Evolutionary conservation across 257 asterid genomes (phyloP).

Genomic region (Cinchona pubescens): DNA sequence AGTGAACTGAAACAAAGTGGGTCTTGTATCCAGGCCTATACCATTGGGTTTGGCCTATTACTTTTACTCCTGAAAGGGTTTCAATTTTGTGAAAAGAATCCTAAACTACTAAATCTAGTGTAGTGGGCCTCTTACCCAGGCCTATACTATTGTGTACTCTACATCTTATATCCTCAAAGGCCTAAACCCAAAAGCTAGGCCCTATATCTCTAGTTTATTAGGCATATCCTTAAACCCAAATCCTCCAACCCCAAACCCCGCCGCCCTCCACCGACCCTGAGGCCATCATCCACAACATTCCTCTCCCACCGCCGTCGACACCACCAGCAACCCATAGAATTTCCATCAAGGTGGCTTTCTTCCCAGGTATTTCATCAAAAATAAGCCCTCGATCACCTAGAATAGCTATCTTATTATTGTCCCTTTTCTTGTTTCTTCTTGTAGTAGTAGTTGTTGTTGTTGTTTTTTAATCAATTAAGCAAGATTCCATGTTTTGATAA

Average conservation of each 20-base stretch:
- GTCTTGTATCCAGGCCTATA: too few species aligned
- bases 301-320: not conserved
- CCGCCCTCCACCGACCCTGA: not conserved
- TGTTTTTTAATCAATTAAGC: not conserved
- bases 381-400: not conserved
- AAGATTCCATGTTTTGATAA: not conserved
- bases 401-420: not conserved
- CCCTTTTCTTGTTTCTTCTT: not conserved
- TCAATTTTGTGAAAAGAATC: too few species aligned
- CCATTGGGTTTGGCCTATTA: too few species aligned
- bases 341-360: not conserved
- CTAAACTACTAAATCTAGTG: too few species aligned
- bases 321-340: not conserved
- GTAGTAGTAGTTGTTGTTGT: too few species aligned
- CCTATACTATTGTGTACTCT: not conserved
- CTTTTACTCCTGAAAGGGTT: too few species aligned
- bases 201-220: not conserved
- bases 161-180: not conserved
- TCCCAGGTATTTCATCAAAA: constrained; percentile 2
- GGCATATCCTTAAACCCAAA: not conserved
- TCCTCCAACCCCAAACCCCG: not conserved
- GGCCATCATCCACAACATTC: not conserved
- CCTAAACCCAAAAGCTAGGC: not conserved
- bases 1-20: too few species aligned
- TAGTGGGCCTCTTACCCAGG: not conserved